A percentile compares a stretch with the other conserved stretches of the same genome.
Evolutionary conservation across 139 green algal species (phyloP).

Genomic region (Bryopsis sp.): DNA sequence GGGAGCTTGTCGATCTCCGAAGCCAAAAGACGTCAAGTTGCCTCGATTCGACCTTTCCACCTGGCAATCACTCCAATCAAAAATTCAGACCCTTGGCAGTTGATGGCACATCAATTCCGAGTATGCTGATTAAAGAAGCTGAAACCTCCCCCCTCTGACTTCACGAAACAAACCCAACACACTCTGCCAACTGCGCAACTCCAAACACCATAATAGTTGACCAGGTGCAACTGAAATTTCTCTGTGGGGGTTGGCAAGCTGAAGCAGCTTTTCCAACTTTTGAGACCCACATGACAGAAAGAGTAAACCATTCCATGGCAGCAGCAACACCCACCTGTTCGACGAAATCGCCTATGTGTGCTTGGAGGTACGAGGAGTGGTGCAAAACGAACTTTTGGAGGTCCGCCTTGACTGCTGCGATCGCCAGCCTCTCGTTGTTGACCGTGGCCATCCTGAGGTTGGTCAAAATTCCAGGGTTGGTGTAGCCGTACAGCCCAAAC

Average conservation of each 20-base stretch:
- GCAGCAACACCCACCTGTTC: not conserved
- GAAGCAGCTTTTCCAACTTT: no score
- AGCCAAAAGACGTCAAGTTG: not conserved
- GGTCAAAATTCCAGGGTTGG: conserved; percentile 17
- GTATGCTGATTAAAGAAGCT: no score
- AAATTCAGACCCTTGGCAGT: no score
- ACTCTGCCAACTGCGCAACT: no score
- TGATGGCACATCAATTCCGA: no score
- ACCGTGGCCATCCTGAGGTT: conserved; percentile 2
- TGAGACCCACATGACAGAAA: no score
- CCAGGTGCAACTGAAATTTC: not conserved
- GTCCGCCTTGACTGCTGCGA: not conserved
- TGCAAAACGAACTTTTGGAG: conserved; percentile 14
- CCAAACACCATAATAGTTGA: not conserved
- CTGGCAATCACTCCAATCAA: no score
- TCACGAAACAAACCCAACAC: no score
- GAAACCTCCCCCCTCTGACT: no score
- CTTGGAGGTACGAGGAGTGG: conserved; percentile 14
- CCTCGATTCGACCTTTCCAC: not conserved
- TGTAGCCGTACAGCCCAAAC: not conserved
- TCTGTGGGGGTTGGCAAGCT: no score
- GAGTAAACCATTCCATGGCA: no score
- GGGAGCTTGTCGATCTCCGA: not conserved
- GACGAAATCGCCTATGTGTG: conserved; percentile 11
- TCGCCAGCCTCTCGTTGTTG: conserved; percentile 10